Percentiles rank a stretch among this genome's conserved stretches.
Conservation (phyloP, 768 basidiomycete species). For the Dictyophora rubrovolvata region DNA sequence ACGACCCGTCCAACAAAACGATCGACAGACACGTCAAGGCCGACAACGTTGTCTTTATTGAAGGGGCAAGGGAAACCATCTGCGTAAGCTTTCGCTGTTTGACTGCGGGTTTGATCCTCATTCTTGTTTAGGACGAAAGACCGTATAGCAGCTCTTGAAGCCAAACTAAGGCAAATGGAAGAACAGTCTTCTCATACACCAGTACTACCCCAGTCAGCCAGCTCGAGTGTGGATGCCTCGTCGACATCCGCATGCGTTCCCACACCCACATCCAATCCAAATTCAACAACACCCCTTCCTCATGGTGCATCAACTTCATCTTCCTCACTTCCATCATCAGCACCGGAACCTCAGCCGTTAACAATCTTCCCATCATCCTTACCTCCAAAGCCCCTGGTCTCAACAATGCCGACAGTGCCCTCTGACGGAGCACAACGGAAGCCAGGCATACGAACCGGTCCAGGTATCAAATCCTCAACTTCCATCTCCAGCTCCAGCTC, state of each 20-base stretch:
- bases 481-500: neutral
- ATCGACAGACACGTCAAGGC: slow-evolving; percentile 43
- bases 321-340: neutral
- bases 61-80: slow-evolving; percentile 52
- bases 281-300: neutral
- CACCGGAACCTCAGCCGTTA: neutral
- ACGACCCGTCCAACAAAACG: slow-evolving; percentile 31
- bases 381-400: slow-evolving; percentile 3
- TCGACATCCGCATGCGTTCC: neutral
- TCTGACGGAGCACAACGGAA: slow-evolving; percentile 6
- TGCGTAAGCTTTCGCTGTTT: slow-evolving; percentile 22
- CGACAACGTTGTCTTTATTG: slow-evolving; percentile 80
- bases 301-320: neutral
- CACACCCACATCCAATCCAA: neutral
- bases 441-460: neutral
- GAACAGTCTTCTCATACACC: slow-evolving; percentile 15
- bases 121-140: slow-evolving; percentile 42
- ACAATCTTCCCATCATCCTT: slow-evolving; percentile 5
- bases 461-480: neutral
- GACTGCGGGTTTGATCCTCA: neutral
- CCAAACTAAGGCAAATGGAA: slow-evolving; percentile 80
- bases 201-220: neutral
- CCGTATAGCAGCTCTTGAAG: slow-evolving; percentile 95
- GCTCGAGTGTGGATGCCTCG: neutral
- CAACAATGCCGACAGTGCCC: slow-evolving; percentile 3